These are phyloP conservation scores for Calonectria pteridis DNA, from an alignment of 2,329 filamentous ascomycete genomes.

Conservation along the genomic window DNA sequence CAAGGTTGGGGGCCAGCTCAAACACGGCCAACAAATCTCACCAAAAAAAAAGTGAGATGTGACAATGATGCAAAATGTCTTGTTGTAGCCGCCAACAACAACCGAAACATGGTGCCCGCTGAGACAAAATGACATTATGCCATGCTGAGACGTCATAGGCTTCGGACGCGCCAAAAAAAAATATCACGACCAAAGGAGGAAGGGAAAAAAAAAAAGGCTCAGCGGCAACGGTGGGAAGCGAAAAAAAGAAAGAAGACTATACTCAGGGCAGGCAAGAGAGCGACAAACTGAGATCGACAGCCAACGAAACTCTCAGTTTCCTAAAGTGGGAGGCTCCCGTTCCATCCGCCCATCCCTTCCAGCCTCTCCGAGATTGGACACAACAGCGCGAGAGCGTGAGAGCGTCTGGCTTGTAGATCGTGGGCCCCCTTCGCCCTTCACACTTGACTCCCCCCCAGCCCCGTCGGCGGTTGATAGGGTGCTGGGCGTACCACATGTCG, in stretches of 20 bases:
- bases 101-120: background rate
- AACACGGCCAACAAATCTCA: background rate
- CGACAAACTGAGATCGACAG: constrained; percentile 14
- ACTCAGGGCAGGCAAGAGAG: constrained; percentile 12
- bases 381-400: too few species aligned
- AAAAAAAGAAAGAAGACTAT: background rate
- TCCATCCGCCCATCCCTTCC: constrained; percentile 15
- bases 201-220: background rate
- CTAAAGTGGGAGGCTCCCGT: constrained; percentile 3
- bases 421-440: background rate
- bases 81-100: constrained; percentile 1
- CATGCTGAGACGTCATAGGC: background rate
- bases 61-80: background rate
- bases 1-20: background rate
- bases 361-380: constrained; percentile 12
- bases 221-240: background rate
- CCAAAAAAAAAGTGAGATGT: background rate
- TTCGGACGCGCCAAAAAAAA: background rate
- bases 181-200: background rate
- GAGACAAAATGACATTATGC: constrained; percentile 6
- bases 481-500: constrained; percentile 43
- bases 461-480: constrained; percentile 43
- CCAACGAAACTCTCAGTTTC: background rate
- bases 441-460: constrained; percentile 24
- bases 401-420: constrained; percentile 2